Percentiles rank a stretch among this genome's conserved stretches.
Evolutionary conservation across 2,329 filamentous ascomycete genomes (phyloP).

Genomic region (Phoma sp.): DNA sequence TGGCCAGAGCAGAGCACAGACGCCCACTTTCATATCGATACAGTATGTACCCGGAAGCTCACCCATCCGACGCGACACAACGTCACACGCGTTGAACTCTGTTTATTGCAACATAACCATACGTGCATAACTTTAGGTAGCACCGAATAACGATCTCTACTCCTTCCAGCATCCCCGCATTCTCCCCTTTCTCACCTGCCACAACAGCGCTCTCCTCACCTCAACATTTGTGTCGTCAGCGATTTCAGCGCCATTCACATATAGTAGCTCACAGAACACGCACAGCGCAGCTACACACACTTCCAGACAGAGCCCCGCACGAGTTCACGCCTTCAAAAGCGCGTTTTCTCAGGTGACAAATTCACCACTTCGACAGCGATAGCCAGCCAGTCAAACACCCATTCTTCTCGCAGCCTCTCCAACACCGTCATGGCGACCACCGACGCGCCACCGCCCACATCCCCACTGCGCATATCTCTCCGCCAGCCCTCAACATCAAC

Average conservation of each 20-base stretch:
- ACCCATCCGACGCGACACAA: conserved; percentile 7
- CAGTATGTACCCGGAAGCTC: not conserved
- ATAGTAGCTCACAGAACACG: not conserved
- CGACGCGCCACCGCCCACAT: not conserved
- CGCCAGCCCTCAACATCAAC: conserved; percentile 36
- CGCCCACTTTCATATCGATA: not conserved
- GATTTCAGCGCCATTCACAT: not conserved
- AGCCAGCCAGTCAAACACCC: no score
- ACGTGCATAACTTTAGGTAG: not conserved
- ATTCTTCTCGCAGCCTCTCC: not conserved
- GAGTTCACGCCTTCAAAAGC: not conserved
- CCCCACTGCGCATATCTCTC: conserved; percentile 22
- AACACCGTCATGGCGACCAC: not conserved
- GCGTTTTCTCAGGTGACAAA: not conserved
- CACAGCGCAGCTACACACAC: not conserved
- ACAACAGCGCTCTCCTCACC: no score
- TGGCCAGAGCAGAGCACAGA: not conserved
- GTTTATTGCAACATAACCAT: not conserved
- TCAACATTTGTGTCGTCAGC: not conserved
- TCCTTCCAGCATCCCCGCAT: not conserved
- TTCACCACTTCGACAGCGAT: not conserved
- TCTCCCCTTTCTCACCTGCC: no score
- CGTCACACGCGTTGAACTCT: conserved; percentile 1
- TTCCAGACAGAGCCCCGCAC: not conserved
- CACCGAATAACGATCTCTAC: not conserved